Percentiles rank a stretch among this genome's conserved stretches.
These are phyloP conservation scores for Leccinum fuscescens DNA, from an alignment of 1,284 basidiomycete genomes.

Conservation along the genomic window DNA sequence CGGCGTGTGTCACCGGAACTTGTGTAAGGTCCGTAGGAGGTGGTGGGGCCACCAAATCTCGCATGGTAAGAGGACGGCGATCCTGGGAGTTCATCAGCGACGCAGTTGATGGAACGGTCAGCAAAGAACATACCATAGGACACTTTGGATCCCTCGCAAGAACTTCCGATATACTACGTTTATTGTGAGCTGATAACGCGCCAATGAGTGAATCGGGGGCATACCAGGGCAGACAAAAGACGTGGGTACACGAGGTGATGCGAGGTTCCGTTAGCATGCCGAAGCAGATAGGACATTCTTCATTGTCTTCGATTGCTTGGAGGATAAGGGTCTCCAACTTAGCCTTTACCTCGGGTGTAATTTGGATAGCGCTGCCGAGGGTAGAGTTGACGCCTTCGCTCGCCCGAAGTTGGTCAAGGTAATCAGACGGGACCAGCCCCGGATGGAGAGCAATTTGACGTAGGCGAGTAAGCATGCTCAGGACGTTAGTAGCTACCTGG, in stretches of 20 bases:
- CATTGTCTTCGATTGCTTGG: constrained; percentile 74
- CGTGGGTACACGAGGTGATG: constrained; percentile 78
- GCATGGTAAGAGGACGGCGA: constrained; percentile 60
- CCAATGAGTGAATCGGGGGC: constrained; percentile 16
- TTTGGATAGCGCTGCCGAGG: constrained; percentile 29
- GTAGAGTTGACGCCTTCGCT: constrained; percentile 37
- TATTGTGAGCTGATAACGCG: constrained; percentile 6
- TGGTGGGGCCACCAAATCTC: constrained; percentile 67
- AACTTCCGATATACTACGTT: constrained; percentile 61
- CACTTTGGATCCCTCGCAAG: constrained; percentile 69
- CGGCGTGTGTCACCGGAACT: constrained; percentile 41
- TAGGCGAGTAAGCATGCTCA: constrained; percentile 83
- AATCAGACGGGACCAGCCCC: constrained; percentile 71
- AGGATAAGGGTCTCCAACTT: constrained; percentile 64
- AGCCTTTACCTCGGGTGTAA: constrained; percentile 50
- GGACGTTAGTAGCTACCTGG: constrained; percentile 67
- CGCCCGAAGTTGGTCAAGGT: constrained; percentile 64
- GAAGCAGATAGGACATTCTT: constrained; percentile 85
- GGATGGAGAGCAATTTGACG: constrained; percentile 84
- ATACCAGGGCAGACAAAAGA: constrained; percentile 74
- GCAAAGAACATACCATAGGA: constrained; percentile 60
- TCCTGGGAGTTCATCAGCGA: constrained; percentile 46
- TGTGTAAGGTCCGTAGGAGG: constrained; percentile 68
- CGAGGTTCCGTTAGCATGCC: constrained; percentile 62
- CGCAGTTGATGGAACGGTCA: not conserved